phyloP scores from a whole-genome alignment of 495 filamentous ascomycete genomes.

The Pseudotulostoma volvatum region DNA sequence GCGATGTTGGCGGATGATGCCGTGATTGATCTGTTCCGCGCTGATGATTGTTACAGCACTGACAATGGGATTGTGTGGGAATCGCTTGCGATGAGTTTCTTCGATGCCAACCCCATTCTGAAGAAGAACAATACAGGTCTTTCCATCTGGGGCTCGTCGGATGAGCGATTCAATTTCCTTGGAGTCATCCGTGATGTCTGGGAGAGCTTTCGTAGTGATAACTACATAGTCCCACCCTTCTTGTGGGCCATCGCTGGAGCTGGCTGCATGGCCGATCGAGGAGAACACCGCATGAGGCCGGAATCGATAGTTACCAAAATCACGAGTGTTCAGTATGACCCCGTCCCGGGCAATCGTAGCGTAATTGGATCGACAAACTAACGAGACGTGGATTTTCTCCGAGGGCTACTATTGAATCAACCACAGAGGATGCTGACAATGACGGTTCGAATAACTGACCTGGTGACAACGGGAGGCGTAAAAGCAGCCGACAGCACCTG shows the following conservation, averaged over 20 bases:
- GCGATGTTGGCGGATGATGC: slow-evolving; percentile 39
- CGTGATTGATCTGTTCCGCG: slow-evolving; percentile 32
- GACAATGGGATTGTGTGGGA: slow-evolving; percentile 37
- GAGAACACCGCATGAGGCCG: background rate
- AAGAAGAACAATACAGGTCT: slow-evolving; percentile 39
- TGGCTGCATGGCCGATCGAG: background rate
- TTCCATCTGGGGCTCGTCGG: background rate
- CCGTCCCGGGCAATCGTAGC: background rate
- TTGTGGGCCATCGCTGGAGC: background rate
- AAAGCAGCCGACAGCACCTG: background rate
- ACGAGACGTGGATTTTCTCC: background rate
- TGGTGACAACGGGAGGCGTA: background rate
- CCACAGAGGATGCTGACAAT: too few species aligned
- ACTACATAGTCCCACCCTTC: background rate
- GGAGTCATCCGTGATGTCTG: background rate
- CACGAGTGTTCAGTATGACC: background rate
- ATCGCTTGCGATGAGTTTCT: slow-evolving; percentile 39
- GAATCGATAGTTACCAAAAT: background rate
- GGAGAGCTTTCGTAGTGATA: background rate
- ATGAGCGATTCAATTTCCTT: background rate
- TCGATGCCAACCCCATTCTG: slow-evolving; percentile 61
- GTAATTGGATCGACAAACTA: background rate
- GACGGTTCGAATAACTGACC: too few species aligned
- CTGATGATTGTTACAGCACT: slow-evolving; percentile 43
- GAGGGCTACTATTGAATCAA: too few species aligned